A percentile compares a stretch with the other conserved stretches of the same genome.
Conservation (phyloP, 2,329 filamentous ascomycete genomes). For the Nakataea oryzae region DNA sequence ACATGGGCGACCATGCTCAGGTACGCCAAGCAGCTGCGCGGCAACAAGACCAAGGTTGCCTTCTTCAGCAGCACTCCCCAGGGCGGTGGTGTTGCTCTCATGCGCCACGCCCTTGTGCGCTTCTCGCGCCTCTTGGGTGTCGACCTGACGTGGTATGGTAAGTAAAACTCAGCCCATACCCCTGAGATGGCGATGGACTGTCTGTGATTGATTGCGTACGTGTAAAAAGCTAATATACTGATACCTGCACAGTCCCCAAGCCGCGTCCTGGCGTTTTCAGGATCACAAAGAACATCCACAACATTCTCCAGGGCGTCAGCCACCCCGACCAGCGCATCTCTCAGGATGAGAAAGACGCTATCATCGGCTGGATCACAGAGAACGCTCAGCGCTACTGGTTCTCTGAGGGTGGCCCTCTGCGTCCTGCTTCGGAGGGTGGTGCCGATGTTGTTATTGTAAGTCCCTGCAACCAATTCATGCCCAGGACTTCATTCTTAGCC, state of each 20-base stretch:
- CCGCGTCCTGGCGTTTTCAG: conserved; percentile 70
- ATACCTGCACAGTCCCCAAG: conserved; percentile 50
- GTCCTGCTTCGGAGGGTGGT: conserved; percentile 54
- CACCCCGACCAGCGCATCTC: conserved; percentile 54
- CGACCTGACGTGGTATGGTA: conserved; percentile 62
- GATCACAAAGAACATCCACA: conserved; percentile 81
- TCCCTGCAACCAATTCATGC: conserved; percentile 5
- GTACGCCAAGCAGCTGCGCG: conserved; percentile 52
- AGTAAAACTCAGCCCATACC: conserved; percentile 12
- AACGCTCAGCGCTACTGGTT: conserved; percentile 72
- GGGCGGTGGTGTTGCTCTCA: conserved; percentile 72
- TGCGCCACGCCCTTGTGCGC: conserved; percentile 69
- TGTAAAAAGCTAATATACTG: not conserved
- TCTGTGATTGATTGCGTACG: not conserved
- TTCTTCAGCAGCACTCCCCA: conserved; percentile 77
- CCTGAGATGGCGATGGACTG: not conserved
- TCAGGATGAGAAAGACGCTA: conserved; percentile 46
- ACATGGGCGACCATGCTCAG: conserved; percentile 59
- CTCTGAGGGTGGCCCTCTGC: conserved; percentile 54
- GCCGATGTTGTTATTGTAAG: conserved; percentile 62
- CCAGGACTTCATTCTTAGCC: not conserved
- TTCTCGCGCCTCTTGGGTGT: conserved; percentile 58
- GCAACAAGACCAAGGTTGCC: conserved; percentile 56
- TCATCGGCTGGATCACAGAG: conserved; percentile 61
- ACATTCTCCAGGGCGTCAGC: conserved; percentile 74